Conservation (phyloP, 768 basidiomycete genomes). For the Lactifluus hygrophoroides region DNA sequence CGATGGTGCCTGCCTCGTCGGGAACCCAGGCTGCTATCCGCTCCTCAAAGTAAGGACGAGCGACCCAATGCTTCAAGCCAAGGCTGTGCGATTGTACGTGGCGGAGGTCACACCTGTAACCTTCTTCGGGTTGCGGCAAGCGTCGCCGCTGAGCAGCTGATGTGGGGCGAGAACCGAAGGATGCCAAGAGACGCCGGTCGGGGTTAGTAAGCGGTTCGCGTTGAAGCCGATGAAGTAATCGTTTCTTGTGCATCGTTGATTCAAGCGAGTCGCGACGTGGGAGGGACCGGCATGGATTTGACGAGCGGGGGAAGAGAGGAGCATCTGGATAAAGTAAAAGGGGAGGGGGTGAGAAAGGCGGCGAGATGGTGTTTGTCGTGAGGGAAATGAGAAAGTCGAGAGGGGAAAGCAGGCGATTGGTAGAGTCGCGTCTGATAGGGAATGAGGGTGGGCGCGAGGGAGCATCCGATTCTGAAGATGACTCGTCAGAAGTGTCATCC, state of each 20-base stretch:
- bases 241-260: constrained; percentile 39
- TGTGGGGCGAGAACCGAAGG: constrained; percentile 31
- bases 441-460: constrained; percentile 12
- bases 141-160: constrained; percentile 23
- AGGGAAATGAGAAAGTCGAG: constrained; percentile 33
- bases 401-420: constrained; percentile 24
- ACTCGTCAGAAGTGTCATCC: constrained; percentile 19
- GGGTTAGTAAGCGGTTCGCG: constrained; percentile 29
- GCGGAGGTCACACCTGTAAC: constrained; percentile 24
- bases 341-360: constrained; percentile 35
- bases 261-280: constrained; percentile 34
- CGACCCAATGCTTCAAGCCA: constrained; percentile 20
- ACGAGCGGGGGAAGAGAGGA: constrained; percentile 45
- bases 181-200: constrained; percentile 36
- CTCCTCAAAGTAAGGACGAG: constrained; percentile 18
- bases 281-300: constrained; percentile 33
- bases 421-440: not conserved
- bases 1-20: constrained; percentile 13
- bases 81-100: constrained; percentile 23
- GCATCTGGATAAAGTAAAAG: constrained; percentile 32
- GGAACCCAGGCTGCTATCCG: constrained; percentile 10
- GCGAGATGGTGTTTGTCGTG: constrained; percentile 39
- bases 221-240: constrained; percentile 39
- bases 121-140: constrained; percentile 26
- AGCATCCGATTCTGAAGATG: constrained; percentile 23